These are phyloP conservation scores for cucumber (Cucumis sativus) DNA, from an alignment of 306 rosid species.

Conservation along the genomic window DNA sequence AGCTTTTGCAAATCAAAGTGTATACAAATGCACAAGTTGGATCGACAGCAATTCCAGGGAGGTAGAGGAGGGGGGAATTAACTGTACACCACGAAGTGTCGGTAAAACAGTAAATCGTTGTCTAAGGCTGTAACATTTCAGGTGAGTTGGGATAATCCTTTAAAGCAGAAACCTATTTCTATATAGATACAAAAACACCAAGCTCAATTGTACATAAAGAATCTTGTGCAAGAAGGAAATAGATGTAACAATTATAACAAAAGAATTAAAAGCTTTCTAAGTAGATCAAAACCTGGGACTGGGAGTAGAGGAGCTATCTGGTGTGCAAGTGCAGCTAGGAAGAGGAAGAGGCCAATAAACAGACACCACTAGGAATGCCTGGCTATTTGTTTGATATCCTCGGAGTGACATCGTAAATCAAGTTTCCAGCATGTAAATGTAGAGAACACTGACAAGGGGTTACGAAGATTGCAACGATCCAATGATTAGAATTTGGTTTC, in stretches of 20 bases:
- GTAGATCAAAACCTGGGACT: constrained; percentile 10
- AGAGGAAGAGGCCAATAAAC: constrained; percentile 18
- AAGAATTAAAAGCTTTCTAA: neutral
- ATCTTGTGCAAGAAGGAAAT: constrained; percentile 11
- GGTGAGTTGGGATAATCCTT: neutral
- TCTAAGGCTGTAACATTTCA: neutral
- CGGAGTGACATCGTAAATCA: neutral
- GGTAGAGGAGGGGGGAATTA: neutral
- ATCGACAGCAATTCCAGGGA: neutral
- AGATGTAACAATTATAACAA: neutral
- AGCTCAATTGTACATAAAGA: constrained; percentile 27
- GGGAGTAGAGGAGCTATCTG: constrained; percentile 4
- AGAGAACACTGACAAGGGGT: neutral
- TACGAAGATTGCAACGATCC: neutral
- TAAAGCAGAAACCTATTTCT: constrained; percentile 14
- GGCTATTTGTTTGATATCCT: neutral
- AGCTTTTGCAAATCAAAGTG: neutral
- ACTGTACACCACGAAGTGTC: neutral
- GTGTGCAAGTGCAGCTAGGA: constrained; percentile 11
- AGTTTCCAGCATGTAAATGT: neutral
- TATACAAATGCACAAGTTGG: neutral
- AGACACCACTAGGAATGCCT: neutral
- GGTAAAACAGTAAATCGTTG: neutral
- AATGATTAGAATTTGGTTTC: neutral
- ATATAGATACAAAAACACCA: constrained; percentile 25